These are phyloP conservation scores for Botrytis hyacinthi DNA, from an alignment of 2,329 filamentous ascomycete genomes.

Conservation along the genomic window DNA sequence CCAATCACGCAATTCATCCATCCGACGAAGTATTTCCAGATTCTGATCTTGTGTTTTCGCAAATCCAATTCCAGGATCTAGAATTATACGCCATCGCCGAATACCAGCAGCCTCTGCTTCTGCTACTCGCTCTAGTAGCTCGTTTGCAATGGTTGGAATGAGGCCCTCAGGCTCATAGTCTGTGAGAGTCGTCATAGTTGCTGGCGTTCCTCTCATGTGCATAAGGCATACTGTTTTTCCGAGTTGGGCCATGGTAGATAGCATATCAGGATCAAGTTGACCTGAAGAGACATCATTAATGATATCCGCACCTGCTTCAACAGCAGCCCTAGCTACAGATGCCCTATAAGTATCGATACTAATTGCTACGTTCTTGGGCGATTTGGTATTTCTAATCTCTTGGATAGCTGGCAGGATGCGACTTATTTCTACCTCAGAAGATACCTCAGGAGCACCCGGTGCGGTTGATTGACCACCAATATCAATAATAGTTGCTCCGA, in stretches of 20 bases:
- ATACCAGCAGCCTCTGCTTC: slow-evolving; percentile 80
- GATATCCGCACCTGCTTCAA: slow-evolving; percentile 80
- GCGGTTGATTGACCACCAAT: slow-evolving; percentile 92
- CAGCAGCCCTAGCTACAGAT: slow-evolving; percentile 71
- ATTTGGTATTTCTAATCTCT: slow-evolving; percentile 65
- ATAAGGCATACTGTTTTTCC: slow-evolving; percentile 75
- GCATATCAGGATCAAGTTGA: slow-evolving; percentile 74
- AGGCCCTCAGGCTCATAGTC: slow-evolving; percentile 55
- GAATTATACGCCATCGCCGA: slow-evolving; percentile 87
- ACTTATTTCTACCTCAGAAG: slow-evolving; percentile 68
- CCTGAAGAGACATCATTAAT: slow-evolving; percentile 95
- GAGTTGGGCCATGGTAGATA: slow-evolving; percentile 72
- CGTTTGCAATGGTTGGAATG: slow-evolving; percentile 52
- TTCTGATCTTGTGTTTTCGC: slow-evolving; percentile 83
- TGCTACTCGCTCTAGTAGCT: slow-evolving; percentile 61
- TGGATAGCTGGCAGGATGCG: slow-evolving; percentile 79
- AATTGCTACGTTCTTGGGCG: slow-evolving; percentile 64
- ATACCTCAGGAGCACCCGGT: slow-evolving; percentile 68
- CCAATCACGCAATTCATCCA: slow-evolving; percentile 63
- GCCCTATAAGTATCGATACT: slow-evolving; percentile 94
- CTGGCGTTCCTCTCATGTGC: slow-evolving; percentile 70
- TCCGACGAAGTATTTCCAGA: slow-evolving; percentile 68
- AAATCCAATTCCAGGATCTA: slow-evolving; percentile 93
- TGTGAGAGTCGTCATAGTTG: slow-evolving; percentile 59
- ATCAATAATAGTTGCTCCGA: slow-evolving; percentile 78